These are phyloP conservation scores for Suillus paluster DNA, from an alignment of 768 basidiomycete genomes.

Conservation along the genomic window DNA sequence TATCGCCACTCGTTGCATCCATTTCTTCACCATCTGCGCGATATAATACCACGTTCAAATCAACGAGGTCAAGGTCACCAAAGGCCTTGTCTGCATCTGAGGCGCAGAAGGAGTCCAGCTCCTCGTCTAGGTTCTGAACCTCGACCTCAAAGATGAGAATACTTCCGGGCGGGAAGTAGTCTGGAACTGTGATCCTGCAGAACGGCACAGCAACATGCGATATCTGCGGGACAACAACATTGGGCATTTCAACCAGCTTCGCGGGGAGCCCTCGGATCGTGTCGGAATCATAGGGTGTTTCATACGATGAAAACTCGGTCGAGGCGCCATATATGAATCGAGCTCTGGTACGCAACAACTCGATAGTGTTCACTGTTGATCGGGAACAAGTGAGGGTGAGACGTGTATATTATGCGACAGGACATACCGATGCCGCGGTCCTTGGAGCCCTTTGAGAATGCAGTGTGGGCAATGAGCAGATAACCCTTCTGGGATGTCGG, in stretches of 20 bases:
- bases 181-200: constrained; percentile 82
- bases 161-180: constrained; percentile 93
- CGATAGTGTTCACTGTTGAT: constrained; percentile 75
- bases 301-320: constrained; percentile 69
- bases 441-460: constrained; percentile 82
- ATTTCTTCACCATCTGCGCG: constrained; percentile 90
- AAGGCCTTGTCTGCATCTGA: constrained; percentile 77
- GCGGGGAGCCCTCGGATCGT: constrained; percentile 75
- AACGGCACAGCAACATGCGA: constrained; percentile 70
- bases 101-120: constrained; percentile 75
- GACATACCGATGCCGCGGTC: constrained; percentile 79
- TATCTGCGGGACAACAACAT: constrained; percentile 62
- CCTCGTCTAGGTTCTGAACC: constrained; percentile 69
- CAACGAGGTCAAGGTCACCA: constrained; percentile 74
- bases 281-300: constrained; percentile 49
- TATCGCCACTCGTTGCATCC: constrained; percentile 81
- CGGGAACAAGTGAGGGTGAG: constrained; percentile 4
- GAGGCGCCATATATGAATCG: constrained; percentile 82
- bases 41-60: constrained; percentile 87
- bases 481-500: constrained; percentile 91
- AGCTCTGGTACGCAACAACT: constrained; percentile 77
- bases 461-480: constrained; percentile 89
- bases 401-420: too few relatives aligned
- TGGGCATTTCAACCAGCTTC: constrained; percentile 64
- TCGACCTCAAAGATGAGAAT: constrained; percentile 93